Evolutionary conservation across 2,329 filamentous ascomycete species (phyloP).

Genomic region (Magnaporthiopsis rhizophila): DNA sequence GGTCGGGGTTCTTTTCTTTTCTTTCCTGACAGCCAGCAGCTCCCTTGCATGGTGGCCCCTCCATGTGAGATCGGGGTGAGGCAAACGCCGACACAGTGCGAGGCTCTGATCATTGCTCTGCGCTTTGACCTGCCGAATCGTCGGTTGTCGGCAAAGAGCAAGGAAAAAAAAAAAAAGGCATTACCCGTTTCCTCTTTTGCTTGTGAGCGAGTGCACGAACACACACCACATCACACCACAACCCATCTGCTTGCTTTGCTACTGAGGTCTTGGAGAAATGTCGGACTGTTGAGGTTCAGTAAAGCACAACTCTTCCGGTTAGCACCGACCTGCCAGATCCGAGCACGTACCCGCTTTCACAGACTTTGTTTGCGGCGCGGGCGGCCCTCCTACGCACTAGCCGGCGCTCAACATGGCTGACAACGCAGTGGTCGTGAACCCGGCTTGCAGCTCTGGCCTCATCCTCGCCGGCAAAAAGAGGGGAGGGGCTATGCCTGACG

Average conservation of each 20-base stretch:
- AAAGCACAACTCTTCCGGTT: not conserved
- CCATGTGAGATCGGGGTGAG: not conserved
- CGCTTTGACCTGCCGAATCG: not conserved
- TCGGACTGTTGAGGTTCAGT: not conserved
- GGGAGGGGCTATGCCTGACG: not conserved
- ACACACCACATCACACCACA: not conserved
- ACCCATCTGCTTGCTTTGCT: not conserved
- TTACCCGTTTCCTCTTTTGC: not conserved
- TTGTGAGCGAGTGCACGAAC: not conserved
- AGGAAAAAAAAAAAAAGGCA: not conserved
- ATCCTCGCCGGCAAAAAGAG: not conserved
- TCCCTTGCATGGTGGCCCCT: not conserved
- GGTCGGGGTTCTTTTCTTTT: not conserved
- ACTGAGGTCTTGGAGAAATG: not conserved
- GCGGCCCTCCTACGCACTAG: not conserved
- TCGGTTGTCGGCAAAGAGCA: not conserved
- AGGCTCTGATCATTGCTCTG: not conserved
- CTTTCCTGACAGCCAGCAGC: not conserved
- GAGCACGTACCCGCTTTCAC: not conserved
- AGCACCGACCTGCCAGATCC: not conserved
- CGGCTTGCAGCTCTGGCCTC: not conserved
- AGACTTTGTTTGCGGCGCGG: not conserved
- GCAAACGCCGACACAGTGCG: not conserved
- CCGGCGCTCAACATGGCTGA: not conserved
- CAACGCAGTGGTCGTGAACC: not conserved